Evolutionary conservation across 352 stramenopile genomes (phyloP), one percentile per base, ranked within the genome.

Genomic region (Pythium rhizo-oryzae): DNA sequence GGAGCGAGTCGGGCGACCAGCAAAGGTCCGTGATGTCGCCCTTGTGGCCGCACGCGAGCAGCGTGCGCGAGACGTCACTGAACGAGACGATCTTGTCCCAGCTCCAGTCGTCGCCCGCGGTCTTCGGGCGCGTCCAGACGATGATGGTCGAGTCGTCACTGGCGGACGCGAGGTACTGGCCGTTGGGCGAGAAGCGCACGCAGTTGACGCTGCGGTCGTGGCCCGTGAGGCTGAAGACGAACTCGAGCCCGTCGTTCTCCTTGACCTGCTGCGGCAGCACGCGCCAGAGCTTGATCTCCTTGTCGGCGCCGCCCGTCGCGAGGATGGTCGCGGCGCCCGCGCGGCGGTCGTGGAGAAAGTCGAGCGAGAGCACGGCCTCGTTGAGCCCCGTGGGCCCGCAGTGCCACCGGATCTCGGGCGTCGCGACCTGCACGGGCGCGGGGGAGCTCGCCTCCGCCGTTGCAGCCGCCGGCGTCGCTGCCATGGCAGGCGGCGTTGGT

Each of bases 121-220:
- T 89, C 74, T 96, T 95, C 30, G 85, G 84, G 33, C 82, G 85
- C 16, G 72, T 83, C 85, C 89, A 97, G 4, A 97, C 67, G 64
- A 97, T 91, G 62, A 97, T 91, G 33, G 87, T 94, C 62, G 84
- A 92, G 67, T 96, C 89, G 61, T 97, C 91, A 47, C 90, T 97
- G 25, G 91, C 91, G 8, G 89, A 97, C 21, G 90, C 91, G 41
- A 97, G 75, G 70, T 80, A 94, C 46, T 77, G 70, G 11, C 91
- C 91, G 25, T 97, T 82, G 37, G 91, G 90, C 19, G 90, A 97
- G 76, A 97, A 97, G n/a, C 90, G 89, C 51, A 97, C 90, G 62
- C 88, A 96, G 72, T 97, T 97, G 67, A 97, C 78, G 66, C 87
- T 96, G 56, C 90, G 86, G 61, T 97, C 89, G 72, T 97, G 91